Conservation (phyloP, 805 yeast genomes). For the Grigorovia jiainica region DNA sequence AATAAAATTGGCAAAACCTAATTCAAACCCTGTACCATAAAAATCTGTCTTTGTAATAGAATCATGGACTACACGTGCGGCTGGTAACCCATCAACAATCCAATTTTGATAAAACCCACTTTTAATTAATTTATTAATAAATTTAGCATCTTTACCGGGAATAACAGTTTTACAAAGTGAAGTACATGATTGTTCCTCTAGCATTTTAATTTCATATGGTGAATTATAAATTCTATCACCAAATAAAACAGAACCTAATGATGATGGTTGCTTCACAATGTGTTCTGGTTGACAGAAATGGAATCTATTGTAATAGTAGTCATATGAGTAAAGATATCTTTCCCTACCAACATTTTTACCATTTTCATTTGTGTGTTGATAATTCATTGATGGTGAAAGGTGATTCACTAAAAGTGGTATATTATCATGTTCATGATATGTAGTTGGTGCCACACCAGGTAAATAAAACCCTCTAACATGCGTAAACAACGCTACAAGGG, state of each 20-base stretch:
- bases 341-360: constrained; percentile 33
- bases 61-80: constrained; percentile 57
- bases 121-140: constrained; percentile 68
- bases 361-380: constrained; percentile 32
- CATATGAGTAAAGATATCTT: constrained; percentile 62
- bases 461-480: constrained; percentile 58
- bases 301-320: constrained; percentile 74
- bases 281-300: constrained; percentile 69
- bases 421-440: constrained; percentile 61
- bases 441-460: constrained; percentile 95
- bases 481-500: not conserved
- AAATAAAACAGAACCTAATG: constrained; percentile 84
- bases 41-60: constrained; percentile 48
- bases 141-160: constrained; percentile 56
- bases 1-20: constrained; percentile 58
- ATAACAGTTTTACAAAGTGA: constrained; percentile 53
- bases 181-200: constrained; percentile 59
- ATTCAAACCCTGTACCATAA: constrained; percentile 72
- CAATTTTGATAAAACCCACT: constrained; percentile 86
- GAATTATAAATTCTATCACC: constrained; percentile 95
- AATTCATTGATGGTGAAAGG: constrained; percentile 63
- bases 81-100: constrained; percentile 93
- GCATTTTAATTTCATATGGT: constrained; percentile 75
- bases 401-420: constrained; percentile 83
- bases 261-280: constrained; percentile 62